Evolutionary conservation across 164 flowering plant genomes (phyloP), one percentile per base, ranked within the genome.

Genomic region (Amborella trichopoda): DNA sequence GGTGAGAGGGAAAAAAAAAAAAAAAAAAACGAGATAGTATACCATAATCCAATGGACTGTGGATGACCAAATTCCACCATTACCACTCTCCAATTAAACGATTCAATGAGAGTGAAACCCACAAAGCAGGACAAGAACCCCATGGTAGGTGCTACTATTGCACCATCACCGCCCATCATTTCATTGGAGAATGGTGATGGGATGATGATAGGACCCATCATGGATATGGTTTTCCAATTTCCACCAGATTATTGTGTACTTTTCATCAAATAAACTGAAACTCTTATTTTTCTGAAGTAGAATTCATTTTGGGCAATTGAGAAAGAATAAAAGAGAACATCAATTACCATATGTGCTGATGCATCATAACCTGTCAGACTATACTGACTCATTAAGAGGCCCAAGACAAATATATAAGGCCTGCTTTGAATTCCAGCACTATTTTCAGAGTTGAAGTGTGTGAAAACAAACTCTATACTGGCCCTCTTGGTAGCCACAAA

Each of bases 341-440:
- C 19, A 37, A 77, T 55, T 54, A 87, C 96, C 98, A 91, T 81
- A 56, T 91, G 88, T 27, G 95, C 98, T 58, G 98, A 87, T 23
- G 98, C 96, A 74, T 91, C 98, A 66, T 83, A 91, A 2, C 98
- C 98, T 21, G 90, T 64, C 2, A 91, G 70, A 6, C 96, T 91
- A 54, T 83, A 91, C 62, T 91, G 98, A 62, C 93, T 87, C 93
- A 87, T 81, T 20, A 87, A 68, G 53, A 87, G 95, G 28, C 98
- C 98, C 42, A 91, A 61, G 57, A 75, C 67, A 62, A 91, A 87
- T 48, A 91, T 84, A 57, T 91, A 91, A 6, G 49, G 41, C 54
- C 62, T 78, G 56, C 72, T 83, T 48, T 55, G 46, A 51, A 87
- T 74, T 28, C 96, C 99, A 2, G 66, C 78, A 4, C 72, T 89